Conservation (phyloP, 495 filamentous ascomycete genomes). For the Gamarada debralockiae region DNA sequence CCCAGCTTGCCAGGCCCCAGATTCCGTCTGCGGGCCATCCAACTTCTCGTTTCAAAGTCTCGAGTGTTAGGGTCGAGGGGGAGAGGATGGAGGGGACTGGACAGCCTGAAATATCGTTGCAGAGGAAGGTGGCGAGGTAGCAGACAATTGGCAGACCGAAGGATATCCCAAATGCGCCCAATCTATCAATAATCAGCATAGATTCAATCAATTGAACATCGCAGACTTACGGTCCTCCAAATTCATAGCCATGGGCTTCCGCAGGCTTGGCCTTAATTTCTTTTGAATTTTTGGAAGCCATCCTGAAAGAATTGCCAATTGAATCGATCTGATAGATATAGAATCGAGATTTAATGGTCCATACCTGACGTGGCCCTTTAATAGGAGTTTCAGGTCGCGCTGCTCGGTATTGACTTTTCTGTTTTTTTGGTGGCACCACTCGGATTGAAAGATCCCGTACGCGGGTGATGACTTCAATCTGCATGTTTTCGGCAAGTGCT, state of each 20-base stretch:
- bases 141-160: constrained; percentile 72
- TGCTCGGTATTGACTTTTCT: too few relatives aligned
- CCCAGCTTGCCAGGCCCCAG: constrained; percentile 54
- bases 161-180: constrained; percentile 69
- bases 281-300: constrained; percentile 20
- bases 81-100: constrained; percentile 80
- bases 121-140: constrained; percentile 76
- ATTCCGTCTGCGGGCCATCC: constrained; percentile 73
- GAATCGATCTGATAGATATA: neutral
- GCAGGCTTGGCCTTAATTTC: constrained; percentile 2
- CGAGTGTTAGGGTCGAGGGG: constrained; percentile 66
- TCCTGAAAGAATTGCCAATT: constrained; percentile 11
- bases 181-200: constrained; percentile 44
- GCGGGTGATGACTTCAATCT: too few relatives aligned
- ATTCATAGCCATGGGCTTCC: constrained; percentile 60
- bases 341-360: neutral
- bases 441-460: too few relatives aligned
- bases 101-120: constrained; percentile 90
- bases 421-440: too few relatives aligned
- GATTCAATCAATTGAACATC: constrained; percentile 1
- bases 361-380: neutral
- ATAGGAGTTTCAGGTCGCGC: too few relatives aligned
- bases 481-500: too few relatives aligned
- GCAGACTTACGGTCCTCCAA: constrained; percentile 77
- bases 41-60: constrained; percentile 68